Evolutionary conservation across 371 early-diverging fungal genomes (phyloP).

Genomic region (Dichotomocladium elegans): DNA sequence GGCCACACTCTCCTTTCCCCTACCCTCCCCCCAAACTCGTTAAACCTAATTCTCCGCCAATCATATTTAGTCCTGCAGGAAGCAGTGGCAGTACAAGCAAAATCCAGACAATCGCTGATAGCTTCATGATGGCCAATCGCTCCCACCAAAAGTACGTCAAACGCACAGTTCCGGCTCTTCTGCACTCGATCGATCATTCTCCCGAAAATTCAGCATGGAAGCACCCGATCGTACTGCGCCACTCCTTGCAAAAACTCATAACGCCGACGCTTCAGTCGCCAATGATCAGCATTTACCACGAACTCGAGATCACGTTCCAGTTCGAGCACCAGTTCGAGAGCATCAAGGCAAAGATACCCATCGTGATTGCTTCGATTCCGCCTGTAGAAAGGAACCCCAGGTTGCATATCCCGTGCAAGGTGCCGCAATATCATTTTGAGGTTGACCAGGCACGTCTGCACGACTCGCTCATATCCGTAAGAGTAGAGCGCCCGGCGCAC

Average conservation of each 20-base stretch:
- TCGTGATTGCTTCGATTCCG: conserved; percentile 24
- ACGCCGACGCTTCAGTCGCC: conserved; percentile 16
- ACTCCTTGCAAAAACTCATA: conserved; percentile 13
- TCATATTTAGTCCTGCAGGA: no score
- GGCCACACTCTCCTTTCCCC: neutral
- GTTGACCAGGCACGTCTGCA: conserved; percentile 3
- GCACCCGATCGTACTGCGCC: conserved; percentile 21
- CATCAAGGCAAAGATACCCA: conserved; percentile 22
- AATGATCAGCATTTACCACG: conserved; percentile 19
- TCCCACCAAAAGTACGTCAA: conserved; percentile 13
- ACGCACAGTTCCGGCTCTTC: conserved; percentile 17
- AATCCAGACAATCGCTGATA: conserved; percentile 5
- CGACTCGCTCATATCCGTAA: conserved; percentile 4
- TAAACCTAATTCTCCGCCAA: no score
- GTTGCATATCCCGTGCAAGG: no score
- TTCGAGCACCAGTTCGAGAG: conserved; percentile 23
- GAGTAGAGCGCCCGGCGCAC: conserved; percentile 2
- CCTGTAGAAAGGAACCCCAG: no score
- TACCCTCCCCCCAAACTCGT: neutral
- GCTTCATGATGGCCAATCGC: neutral
- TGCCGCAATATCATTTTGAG: conserved; percentile 18
- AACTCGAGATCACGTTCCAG: conserved; percentile 23
- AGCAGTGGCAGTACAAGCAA: neutral
- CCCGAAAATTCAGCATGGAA: conserved; percentile 21
- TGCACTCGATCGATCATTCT: conserved; percentile 12